Percentiles rank a stretch among this genome's conserved stretches.
Evolutionary conservation across 306 rosid species (phyloP).

Genomic region (Cyamopsis tetragonoloba): DNA sequence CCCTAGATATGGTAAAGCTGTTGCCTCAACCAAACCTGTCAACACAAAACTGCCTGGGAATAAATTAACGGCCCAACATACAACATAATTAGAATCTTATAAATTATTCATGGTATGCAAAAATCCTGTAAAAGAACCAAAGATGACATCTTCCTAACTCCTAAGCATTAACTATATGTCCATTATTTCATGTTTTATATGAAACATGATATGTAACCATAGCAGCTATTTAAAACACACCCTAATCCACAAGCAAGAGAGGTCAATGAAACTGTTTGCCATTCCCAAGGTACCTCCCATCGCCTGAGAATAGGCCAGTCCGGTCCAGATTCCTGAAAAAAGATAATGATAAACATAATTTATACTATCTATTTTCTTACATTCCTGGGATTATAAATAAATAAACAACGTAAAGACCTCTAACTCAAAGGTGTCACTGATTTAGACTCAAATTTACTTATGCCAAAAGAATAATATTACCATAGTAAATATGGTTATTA

Average conservation of each 20-base stretch:
- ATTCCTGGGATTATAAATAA: conserved; percentile 4
- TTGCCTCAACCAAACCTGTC: conserved; percentile 89
- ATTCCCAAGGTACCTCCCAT: conserved; percentile 98
- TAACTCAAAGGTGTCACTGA: not conserved
- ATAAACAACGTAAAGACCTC: not conserved
- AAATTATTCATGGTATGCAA: conserved; percentile 1
- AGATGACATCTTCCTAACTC: not conserved
- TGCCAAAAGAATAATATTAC: not conserved
- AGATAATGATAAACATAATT: not conserved
- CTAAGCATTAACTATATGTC: not conserved
- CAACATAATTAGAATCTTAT: conserved; percentile 7
- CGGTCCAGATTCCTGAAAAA: conserved; percentile 52
- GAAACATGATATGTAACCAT: conserved; percentile 15
- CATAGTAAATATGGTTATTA: no score
- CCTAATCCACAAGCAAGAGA: conserved; percentile 92
- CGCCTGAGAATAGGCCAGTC: conserved; percentile 71
- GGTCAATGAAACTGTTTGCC: conserved; percentile 87
- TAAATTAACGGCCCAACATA: conserved; percentile 39
- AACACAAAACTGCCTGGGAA: conserved; percentile 98
- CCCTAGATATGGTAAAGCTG: conserved; percentile 82
- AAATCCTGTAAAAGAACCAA: not conserved
- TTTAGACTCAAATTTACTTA: not conserved
- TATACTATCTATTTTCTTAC: not conserved
- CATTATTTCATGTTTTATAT: conserved; percentile 6
- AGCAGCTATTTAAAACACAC: conserved; percentile 36